A percentile compares a stretch with the other conserved stretches of the same genome.
Conservation (phyloP, 306 rosid genomes). For the Vicia villosa region DNA sequence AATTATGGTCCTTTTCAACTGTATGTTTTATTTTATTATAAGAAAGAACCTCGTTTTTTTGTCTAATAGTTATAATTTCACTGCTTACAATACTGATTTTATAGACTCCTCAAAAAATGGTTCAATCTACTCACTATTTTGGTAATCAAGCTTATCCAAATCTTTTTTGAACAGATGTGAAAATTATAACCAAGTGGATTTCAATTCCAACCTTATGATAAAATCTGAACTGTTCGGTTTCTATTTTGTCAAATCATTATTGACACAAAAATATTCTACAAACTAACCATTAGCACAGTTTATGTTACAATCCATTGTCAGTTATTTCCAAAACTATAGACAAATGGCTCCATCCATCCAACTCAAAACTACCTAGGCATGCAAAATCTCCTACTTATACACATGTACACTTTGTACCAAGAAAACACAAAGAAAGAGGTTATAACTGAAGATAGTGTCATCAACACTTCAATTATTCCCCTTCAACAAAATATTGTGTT, state of each 20-base stretch:
- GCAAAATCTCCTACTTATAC: not conserved
- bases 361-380: not conserved
- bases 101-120: too few species aligned
- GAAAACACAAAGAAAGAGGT: not conserved
- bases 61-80: too few species aligned
- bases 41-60: too few species aligned
- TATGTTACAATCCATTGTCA: not conserved
- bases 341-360: not conserved
- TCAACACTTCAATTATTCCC: not conserved
- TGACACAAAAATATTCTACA: not conserved
- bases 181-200: not conserved
- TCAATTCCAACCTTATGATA: not conserved
- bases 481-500: slow-evolving; percentile 31
- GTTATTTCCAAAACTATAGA: not conserved
- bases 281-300: not conserved
- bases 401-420: not conserved
- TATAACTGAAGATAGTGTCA: not conserved
- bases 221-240: not conserved
- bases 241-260: not conserved
- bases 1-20: too few species aligned
- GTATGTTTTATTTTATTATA: too few species aligned
- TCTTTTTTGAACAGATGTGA: not conserved
- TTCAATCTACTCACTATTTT: too few species aligned
- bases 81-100: too few species aligned
- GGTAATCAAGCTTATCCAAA: too few species aligned